Conservation (phyloP, 2,329 filamentous ascomycete genomes). For the Calonectria leucothoes region DNA sequence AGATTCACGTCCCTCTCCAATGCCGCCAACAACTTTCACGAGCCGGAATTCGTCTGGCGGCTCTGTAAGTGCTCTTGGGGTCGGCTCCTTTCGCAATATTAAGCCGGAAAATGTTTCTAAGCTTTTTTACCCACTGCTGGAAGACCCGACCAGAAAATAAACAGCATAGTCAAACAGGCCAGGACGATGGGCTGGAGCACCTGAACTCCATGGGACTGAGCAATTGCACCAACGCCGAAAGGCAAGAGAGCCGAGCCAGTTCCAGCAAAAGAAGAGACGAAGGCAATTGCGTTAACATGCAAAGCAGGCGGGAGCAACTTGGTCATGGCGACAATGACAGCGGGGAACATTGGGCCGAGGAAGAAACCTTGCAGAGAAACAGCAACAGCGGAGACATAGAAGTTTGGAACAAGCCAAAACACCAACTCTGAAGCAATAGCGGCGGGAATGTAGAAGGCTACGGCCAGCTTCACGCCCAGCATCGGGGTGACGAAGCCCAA, state of each 20-base stretch:
- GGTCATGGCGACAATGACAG: slow-evolving; percentile 76
- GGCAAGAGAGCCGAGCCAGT: slow-evolving; percentile 75
- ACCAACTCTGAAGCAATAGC: slow-evolving; percentile 76
- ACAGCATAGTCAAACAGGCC: slow-evolving; percentile 56
- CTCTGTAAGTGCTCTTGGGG: background rate
- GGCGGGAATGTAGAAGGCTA: slow-evolving; percentile 70
- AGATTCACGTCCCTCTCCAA: no score
- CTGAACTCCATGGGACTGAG: slow-evolving; percentile 65
- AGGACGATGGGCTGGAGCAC: slow-evolving; percentile 68
- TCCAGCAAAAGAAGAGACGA: slow-evolving; percentile 80
- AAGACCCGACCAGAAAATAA: slow-evolving; percentile 59
- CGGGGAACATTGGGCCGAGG: slow-evolving; percentile 81
- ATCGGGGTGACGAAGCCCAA: slow-evolving; percentile 80
- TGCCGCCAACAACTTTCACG: background rate
- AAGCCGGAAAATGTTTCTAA: slow-evolving; percentile 24
- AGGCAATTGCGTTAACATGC: slow-evolving; percentile 82
- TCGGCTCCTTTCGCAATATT: background rate
- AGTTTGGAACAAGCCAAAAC: slow-evolving; percentile 85
- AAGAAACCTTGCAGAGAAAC: slow-evolving; percentile 82
- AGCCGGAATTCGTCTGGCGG: no score
- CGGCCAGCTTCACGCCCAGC: slow-evolving; percentile 75
- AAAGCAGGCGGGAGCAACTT: slow-evolving; percentile 76
- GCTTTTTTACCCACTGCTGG: slow-evolving; percentile 54
- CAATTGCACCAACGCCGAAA: slow-evolving; percentile 75
- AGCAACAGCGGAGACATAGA: slow-evolving; percentile 79